Evolutionary conservation across 768 basidiomycete species (phyloP).

Genomic region (Boletus eberwhitei): DNA sequence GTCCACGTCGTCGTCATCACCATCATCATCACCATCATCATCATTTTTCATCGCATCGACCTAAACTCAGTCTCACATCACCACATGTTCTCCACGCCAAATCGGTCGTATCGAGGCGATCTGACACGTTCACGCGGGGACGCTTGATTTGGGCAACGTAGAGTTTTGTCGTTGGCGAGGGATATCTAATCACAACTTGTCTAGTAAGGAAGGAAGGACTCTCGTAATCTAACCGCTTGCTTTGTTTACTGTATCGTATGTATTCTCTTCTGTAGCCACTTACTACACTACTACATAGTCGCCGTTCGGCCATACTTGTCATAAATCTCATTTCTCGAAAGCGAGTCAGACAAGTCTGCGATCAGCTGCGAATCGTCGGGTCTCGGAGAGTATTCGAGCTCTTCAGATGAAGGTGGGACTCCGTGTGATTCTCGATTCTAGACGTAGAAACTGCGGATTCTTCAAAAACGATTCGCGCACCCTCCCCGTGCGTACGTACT

Average conservation of each 20-base stretch:
- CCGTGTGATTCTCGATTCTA: constrained; percentile 1
- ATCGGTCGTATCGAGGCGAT: constrained; percentile 5
- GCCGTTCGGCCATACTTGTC: background rate
- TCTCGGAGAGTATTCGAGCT: background rate
- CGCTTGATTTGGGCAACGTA: constrained; percentile 5
- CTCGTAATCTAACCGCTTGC: constrained; percentile 15
- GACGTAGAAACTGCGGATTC: background rate
- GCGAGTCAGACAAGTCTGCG: no score
- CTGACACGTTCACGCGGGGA: background rate
- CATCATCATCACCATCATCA: background rate
- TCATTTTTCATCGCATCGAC: background rate
- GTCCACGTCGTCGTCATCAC: background rate
- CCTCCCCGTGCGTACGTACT: background rate
- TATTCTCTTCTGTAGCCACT: constrained; percentile 16
- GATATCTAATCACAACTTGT: constrained; percentile 18
- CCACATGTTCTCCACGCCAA: background rate
- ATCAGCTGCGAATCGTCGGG: constrained; percentile 5
- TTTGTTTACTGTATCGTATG: constrained; percentile 4
- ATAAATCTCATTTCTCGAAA: no score
- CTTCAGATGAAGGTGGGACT: background rate
- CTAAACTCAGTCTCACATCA: no score
- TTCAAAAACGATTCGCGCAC: constrained; percentile 3
- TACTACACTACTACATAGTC: constrained; percentile 12
- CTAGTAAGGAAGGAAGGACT: constrained; percentile 17
- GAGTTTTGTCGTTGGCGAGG: background rate